Percentiles rank a stretch among this genome's conserved stretches.
Conservation (phyloP, 2,329 filamentous ascomycete genomes). For the Arthrinium phaeospermum region DNA sequence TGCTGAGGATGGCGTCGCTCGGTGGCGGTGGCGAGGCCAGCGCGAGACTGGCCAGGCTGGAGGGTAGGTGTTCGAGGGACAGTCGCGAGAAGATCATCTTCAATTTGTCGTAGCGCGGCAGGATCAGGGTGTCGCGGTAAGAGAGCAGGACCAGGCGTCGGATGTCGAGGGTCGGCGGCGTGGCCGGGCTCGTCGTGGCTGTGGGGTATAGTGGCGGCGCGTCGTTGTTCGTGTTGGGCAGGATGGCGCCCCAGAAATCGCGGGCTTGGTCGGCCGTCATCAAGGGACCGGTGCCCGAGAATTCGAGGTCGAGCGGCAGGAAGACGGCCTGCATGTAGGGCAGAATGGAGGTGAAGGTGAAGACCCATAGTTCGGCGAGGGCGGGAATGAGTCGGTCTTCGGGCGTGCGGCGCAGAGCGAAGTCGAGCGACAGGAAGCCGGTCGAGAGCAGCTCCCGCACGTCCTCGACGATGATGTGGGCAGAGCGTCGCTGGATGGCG, state of each 20-base stretch:
- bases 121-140: conserved; percentile 86
- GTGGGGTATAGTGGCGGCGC: conserved; percentile 44
- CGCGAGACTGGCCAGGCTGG: conserved; percentile 56
- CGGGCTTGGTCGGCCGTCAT: conserved; percentile 79
- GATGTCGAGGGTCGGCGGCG: conserved; percentile 68
- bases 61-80: conserved; percentile 77
- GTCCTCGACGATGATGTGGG: conserved; percentile 76
- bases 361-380: conserved; percentile 91
- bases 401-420: conserved; percentile 76
- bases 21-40: conserved; percentile 59
- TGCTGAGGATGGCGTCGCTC: conserved; percentile 43
- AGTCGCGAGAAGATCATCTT: conserved; percentile 90
- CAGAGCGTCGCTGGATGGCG: conserved; percentile 75
- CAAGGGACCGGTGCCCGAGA: conserved; percentile 81
- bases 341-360: conserved; percentile 87
- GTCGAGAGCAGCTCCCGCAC: conserved; percentile 76
- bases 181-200: conserved; percentile 44
- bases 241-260: conserved; percentile 86
- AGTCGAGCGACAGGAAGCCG: conserved; percentile 85
- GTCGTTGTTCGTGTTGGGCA: conserved; percentile 47
- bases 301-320: conserved; percentile 89
- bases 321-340: conserved; percentile 97
- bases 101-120: conserved; percentile 86
- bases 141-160: conserved; percentile 86
- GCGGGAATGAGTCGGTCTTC: conserved; percentile 90